These are phyloP conservation scores for Arthrobotrys musiformis DNA, from an alignment of 2,329 filamentous ascomycete species.

Conservation along the genomic window DNA sequence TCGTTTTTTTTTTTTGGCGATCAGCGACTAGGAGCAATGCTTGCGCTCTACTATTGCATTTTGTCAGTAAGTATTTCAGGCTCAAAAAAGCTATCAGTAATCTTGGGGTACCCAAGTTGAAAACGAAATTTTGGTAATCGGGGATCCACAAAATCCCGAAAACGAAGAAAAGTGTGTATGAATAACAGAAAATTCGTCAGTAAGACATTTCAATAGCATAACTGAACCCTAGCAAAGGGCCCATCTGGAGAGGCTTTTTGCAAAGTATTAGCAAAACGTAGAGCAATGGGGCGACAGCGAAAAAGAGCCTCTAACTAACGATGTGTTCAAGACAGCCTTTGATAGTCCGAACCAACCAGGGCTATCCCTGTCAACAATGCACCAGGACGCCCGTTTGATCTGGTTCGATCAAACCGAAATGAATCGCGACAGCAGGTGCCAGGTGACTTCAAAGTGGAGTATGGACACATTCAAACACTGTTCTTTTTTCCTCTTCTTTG, in stretches of 20 bases:
- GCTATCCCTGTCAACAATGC: slow-evolving; percentile 6
- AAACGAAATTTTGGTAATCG: slow-evolving; percentile 17
- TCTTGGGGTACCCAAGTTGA: slow-evolving; percentile 12
- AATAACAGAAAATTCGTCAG: not conserved
- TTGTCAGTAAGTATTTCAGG: not conserved
- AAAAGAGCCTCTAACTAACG: slow-evolving; percentile 40
- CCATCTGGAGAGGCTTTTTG: slow-evolving; percentile 1
- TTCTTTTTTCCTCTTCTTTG: not conserved
- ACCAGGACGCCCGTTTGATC: slow-evolving; percentile 12
- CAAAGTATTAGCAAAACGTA: slow-evolving; percentile 8
- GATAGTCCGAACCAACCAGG: slow-evolving; percentile 16
- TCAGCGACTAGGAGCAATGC: slow-evolving; percentile 25
- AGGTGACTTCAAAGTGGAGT: slow-evolving; percentile 18
- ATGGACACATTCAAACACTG: no score
- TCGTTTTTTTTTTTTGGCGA: not conserved
- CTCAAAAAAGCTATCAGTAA: slow-evolving; percentile 29
- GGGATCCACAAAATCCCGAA: slow-evolving; percentile 38
- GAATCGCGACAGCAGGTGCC: slow-evolving; percentile 5
- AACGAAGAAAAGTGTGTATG: not conserved
- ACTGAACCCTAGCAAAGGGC: slow-evolving; percentile 33
- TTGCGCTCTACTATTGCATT: not conserved
- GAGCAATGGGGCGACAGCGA: not conserved
- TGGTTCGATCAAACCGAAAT: slow-evolving; percentile 19
- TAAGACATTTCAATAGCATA: slow-evolving; percentile 37
- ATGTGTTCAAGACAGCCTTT: slow-evolving; percentile 13